These are phyloP conservation scores for Collybiopsis luxurians DNA, from an alignment of 768 basidiomycete genomes.

Conservation along the genomic window DNA sequence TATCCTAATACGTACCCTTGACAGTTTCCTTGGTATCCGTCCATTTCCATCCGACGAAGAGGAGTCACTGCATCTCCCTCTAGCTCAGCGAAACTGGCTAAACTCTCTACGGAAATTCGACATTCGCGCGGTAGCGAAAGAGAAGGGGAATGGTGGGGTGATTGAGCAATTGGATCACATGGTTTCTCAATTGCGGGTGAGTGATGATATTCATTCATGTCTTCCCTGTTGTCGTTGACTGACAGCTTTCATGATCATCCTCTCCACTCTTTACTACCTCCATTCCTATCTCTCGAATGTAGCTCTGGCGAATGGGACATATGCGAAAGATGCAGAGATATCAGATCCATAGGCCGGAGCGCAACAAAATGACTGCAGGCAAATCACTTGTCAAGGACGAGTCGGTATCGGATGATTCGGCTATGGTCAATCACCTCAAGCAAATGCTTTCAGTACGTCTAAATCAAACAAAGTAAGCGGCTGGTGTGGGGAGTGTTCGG, in stretches of 20 bases:
- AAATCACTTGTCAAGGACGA: constrained; percentile 5
- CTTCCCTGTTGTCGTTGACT: neutral
- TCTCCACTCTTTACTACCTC: too few relatives aligned
- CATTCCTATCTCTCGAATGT: too few relatives aligned
- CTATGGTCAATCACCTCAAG: constrained; percentile 5
- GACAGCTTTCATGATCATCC: too few relatives aligned
- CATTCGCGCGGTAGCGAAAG: constrained; percentile 1
- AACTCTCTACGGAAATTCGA: constrained; percentile 5
- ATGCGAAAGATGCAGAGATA: constrained; percentile 9
- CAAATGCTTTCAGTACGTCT: constrained; percentile 3
- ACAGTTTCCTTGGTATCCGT: constrained; percentile 13
- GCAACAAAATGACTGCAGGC: constrained; percentile 8
- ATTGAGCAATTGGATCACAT: neutral
- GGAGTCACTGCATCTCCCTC: constrained; percentile 12
- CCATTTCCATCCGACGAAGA: constrained; percentile 11
- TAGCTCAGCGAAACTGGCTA: constrained; percentile 12
- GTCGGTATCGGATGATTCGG: neutral
- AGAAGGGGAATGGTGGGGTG: neutral
- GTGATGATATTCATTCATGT: neutral
- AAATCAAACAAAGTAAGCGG: constrained; percentile 23
- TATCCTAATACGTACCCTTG: constrained; percentile 11
- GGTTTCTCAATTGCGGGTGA: constrained; percentile 8
- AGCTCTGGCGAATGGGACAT: constrained; percentile 9
- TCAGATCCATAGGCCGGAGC: neutral
- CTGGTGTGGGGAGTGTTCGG: too few relatives aligned